A percentile compares a stretch with the other conserved stretches of the same genome.
These are phyloP conservation scores for Candida gigantensis DNA, from an alignment of 1,139 yeast genomes.

Conservation along the genomic window DNA sequence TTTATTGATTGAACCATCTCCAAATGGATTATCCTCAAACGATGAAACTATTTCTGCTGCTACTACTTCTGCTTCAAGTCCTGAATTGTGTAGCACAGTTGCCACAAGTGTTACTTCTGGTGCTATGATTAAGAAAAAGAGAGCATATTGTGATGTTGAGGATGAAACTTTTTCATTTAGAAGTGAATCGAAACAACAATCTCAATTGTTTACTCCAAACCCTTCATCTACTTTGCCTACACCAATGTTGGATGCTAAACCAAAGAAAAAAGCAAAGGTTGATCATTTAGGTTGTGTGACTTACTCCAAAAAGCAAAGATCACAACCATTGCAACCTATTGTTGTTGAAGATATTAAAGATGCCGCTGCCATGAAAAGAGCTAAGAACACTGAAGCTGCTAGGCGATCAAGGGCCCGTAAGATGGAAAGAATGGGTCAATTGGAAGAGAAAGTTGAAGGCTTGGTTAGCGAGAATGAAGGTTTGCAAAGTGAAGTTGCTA, in stretches of 20 bases:
- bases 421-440: slow-evolving; percentile 81
- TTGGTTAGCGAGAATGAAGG: slow-evolving; percentile 55
- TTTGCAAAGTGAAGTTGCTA: slow-evolving; percentile 58
- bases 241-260: slow-evolving; percentile 25
- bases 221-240: slow-evolving; percentile 37
- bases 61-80: slow-evolving; percentile 9
- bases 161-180: no score
- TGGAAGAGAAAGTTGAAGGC: slow-evolving; percentile 74
- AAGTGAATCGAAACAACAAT: slow-evolving; percentile 12
- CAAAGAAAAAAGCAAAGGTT: slow-evolving; percentile 27
- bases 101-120: slow-evolving; percentile 12
- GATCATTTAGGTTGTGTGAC: slow-evolving; percentile 67
- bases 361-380: slow-evolving; percentile 76
- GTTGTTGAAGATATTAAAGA: slow-evolving; percentile 54
- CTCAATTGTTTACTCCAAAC: slow-evolving; percentile 36
- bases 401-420: slow-evolving; percentile 93
- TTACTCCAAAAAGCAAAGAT: slow-evolving; percentile 63
- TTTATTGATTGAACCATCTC: slow-evolving; percentile 14
- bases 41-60: slow-evolving; percentile 17
- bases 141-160: slow-evolving; percentile 29
- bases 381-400: slow-evolving; percentile 96
- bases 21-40: slow-evolving; percentile 11
- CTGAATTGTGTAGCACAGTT: slow-evolving; percentile 8
- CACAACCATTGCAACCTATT: slow-evolving; percentile 67
- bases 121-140: slow-evolving; percentile 22